Base-by-base conservation (phyloP, 352 stramenopile genomes). In the Globisporangium acanthophoron region DNA sequence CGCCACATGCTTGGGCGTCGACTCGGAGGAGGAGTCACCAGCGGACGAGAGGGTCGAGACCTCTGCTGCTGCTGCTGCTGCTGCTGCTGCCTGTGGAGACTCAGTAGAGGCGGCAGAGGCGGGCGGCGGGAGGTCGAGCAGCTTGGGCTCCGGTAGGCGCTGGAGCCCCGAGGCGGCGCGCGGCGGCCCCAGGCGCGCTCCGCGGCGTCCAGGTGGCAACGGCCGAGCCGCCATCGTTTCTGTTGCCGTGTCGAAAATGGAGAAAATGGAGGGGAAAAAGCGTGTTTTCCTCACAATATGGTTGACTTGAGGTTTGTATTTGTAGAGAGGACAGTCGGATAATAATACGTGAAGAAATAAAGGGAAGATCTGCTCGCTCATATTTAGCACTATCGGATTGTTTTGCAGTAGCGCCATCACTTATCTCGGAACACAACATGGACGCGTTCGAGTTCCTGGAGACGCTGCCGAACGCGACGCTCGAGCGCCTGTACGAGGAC, bases 361-460 rank as follows among this genome's bases (percentile, higher is more conserved):
- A 48, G n/a, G 43, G 18, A 29, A 16, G 0, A 9, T n/a, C 18
- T 9, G 3, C 43, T 21, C 43, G 5, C 8, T 5, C 8, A 11
- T 11, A 29, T 48, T 20, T 20, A 7, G 8, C 43, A 47, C 16
- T 21, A 24, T 12, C 18, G 5, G 7, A 44, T n/a, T 11, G 3
- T 20, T 11, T 44, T 1, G 3, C n/a, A 8, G 6, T 6, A 0
- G 20, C 13, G 18, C 41, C 4, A 20, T 3, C n/a, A 16, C 15
- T 4, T 2, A 20, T 7, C 9, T 7, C 9, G 6, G 31, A 9
- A 11, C 5, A 11, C 39, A 35, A 8, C 9, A 94, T 94, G 85
- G 83, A 94, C 69, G 85, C 82, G 52, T 94, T 94, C 67, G 82
- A 91, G 64, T 94, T 90, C 70, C 73, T 94, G 31, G 80, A 89